Evolutionary conservation across 2,329 filamentous ascomycete species (phyloP).

Genomic region (Fusarium nurragi): DNA sequence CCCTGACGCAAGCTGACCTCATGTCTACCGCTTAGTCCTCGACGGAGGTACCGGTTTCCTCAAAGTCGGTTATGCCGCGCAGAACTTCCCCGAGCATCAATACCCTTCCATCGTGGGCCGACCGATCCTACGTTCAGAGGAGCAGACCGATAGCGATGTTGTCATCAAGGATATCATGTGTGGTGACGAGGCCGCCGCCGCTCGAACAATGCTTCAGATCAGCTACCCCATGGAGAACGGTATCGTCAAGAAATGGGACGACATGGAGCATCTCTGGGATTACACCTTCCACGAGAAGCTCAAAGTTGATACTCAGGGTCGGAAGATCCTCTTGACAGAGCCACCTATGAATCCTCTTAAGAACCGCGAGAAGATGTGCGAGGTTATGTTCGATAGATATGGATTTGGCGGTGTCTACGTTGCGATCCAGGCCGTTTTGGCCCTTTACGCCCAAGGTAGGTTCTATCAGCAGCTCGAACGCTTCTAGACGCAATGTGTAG

Average conservation of each 20-base stretch:
- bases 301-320: constrained; percentile 86
- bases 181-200: constrained; percentile 95
- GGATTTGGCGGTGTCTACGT: constrained; percentile 97
- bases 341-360: constrained; percentile 97
- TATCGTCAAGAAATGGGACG: constrained; percentile 99
- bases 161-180: constrained; percentile 99
- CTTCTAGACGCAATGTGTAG: background rate
- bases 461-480: background rate
- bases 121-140: constrained; percentile 96
- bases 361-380: constrained; percentile 97
- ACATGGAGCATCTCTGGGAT: constrained; percentile 99
- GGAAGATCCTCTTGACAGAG: constrained; percentile 97
- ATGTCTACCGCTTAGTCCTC: constrained; percentile 72
- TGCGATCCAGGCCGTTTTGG: constrained; percentile 95
- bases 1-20: constrained; percentile 40
- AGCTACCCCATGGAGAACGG: constrained; percentile 99
- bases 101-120: constrained; percentile 98
- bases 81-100: constrained; percentile 99
- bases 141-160: constrained; percentile 70
- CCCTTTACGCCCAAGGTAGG: constrained; percentile 93
- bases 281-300: constrained; percentile 99
- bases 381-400: constrained; percentile 99
- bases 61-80: constrained; percentile 98
- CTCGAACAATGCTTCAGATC: constrained; percentile 96
- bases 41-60: constrained; percentile 99